These are phyloP conservation scores for Neurospora pannonica DNA, from an alignment of 495 filamentous ascomycete genomes.

Conservation along the genomic window DNA sequence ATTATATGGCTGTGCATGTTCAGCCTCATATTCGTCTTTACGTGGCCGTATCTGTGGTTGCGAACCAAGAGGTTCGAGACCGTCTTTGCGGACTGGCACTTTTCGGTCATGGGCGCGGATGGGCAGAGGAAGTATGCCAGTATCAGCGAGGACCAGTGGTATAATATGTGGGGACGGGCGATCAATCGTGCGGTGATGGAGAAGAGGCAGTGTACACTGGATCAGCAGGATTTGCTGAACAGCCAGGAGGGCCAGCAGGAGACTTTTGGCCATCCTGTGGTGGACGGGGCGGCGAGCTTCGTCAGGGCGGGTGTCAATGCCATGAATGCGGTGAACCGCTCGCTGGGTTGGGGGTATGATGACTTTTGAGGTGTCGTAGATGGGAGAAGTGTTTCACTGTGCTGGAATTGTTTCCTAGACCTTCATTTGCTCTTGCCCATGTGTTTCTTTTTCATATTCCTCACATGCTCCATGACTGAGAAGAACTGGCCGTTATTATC, in stretches of 20 bases:
- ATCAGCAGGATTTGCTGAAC: slow-evolving; percentile 30
- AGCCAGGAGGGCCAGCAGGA: slow-evolving; percentile 24
- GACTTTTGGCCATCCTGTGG: slow-evolving; percentile 10
- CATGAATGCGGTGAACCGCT: slow-evolving; percentile 35
- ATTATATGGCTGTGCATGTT: slow-evolving; percentile 50
- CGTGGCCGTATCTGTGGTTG: slow-evolving; percentile 56
- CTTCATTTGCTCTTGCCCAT: neutral
- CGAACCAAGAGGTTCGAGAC: slow-evolving; percentile 53
- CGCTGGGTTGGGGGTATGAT: slow-evolving; percentile 35
- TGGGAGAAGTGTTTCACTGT: neutral
- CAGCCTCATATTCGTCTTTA: slow-evolving; percentile 50
- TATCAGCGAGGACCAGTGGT: slow-evolving; percentile 38
- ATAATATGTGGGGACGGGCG: slow-evolving; percentile 37
- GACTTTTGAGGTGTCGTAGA: neutral
- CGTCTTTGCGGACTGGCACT: slow-evolving; percentile 43
- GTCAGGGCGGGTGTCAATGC: slow-evolving; percentile 30
- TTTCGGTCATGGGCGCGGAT: slow-evolving; percentile 21
- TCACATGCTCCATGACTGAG: neutral
- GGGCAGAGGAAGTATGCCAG: slow-evolving; percentile 33
- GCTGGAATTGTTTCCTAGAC: neutral
- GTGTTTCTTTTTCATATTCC: too few relatives aligned
- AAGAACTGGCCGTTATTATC: neutral
- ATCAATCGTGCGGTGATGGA: slow-evolving; percentile 32
- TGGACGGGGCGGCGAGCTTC: slow-evolving; percentile 22
- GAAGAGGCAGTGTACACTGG: slow-evolving; percentile 28